These are phyloP conservation scores for Phialemonium atrogriseum DNA, from an alignment of 2,329 filamentous ascomycete genomes.

Conservation along the genomic window DNA sequence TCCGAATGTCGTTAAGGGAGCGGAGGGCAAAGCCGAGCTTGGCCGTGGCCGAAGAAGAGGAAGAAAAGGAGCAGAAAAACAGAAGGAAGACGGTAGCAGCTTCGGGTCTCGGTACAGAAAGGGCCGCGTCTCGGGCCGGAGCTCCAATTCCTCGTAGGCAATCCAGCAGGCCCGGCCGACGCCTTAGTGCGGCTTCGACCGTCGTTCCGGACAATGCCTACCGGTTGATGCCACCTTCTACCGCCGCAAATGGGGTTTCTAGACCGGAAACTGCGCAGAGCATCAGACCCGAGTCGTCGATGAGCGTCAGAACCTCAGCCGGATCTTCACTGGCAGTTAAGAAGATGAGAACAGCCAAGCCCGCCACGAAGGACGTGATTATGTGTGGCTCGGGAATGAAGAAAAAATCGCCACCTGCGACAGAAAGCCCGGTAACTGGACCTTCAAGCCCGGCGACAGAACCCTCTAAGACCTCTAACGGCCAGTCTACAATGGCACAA, in stretches of 20 bases:
- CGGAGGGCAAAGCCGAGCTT: slow-evolving; percentile 54
- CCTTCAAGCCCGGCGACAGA: neutral
- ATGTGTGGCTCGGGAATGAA: slow-evolving; percentile 20
- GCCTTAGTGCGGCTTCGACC: slow-evolving; percentile 40
- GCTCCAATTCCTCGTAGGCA: slow-evolving; percentile 16
- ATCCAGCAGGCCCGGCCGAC: slow-evolving; percentile 30
- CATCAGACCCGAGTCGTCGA: slow-evolving; percentile 31
- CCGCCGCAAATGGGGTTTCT: slow-evolving; percentile 11
- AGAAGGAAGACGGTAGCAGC: slow-evolving; percentile 57
- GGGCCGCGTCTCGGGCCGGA: slow-evolving; percentile 21
- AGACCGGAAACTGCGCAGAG: slow-evolving; percentile 33
- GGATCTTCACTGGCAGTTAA: slow-evolving; percentile 40
- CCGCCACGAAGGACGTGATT: slow-evolving; percentile 33
- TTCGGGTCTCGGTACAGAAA: slow-evolving; percentile 34
- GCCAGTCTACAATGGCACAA: neutral
- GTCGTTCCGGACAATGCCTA: slow-evolving; percentile 18
- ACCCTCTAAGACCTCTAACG: neutral
- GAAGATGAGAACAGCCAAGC: slow-evolving; percentile 46
- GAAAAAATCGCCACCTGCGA: slow-evolving; percentile 25
- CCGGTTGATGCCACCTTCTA: slow-evolving; percentile 12
- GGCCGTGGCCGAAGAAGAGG: slow-evolving; percentile 42
- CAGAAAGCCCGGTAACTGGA: no score
- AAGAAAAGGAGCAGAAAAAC: slow-evolving; percentile 30
- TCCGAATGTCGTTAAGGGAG: slow-evolving; percentile 66
- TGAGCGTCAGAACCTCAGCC: slow-evolving; percentile 28